Evolutionary conservation across 108 stramenopile genomes (phyloP), one percentile per base, ranked within the genome.

Genomic region (Skeletonema potamos): DNA sequence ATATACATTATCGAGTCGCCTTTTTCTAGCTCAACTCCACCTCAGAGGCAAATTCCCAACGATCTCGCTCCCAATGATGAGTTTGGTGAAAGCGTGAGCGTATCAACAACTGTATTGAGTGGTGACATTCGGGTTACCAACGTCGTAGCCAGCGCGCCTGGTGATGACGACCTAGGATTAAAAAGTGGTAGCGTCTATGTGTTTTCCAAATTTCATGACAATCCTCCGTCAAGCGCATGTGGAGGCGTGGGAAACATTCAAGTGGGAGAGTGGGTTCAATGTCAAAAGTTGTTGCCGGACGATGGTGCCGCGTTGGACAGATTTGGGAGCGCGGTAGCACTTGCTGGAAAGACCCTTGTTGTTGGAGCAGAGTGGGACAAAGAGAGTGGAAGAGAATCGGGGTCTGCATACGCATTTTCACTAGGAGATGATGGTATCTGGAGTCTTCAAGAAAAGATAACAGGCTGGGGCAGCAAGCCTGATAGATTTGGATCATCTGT

Each of bases 231-330:
- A 13, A 68, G 62, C 43, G 54, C 75, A 24, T 76, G 75, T 56
- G 67, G 75, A 6, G 15, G 44, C 7, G 18, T 24, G 22, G 22
- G 15, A 9, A 46, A 48, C 4, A 66, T 59, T 27, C 2, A 33
- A 39, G 60, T 41, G 0, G 67, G 67, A n/a, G 54, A 68, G 18
- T 76, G 75, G 75, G 41, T 76, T 1, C 67, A 76, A 41, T 76
- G 75, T 51, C 75, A 76, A 68, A 76, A 76, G 39, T 39, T 76
- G 17, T 51, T 74, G 36, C 75, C 68, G 17, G 75, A 76, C 22
- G 75, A 76, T 68, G 75, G 68, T 32, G 60, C 54, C 0, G 32
- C 75, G 1, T 34, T 28, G n/a, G 75, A 76, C 61, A 29, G 62
- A 44, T 76, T 76, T 64, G 75, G 67, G 11, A 76, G 34, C 46